phyloP scores from a whole-genome alignment of 1,284 basidiomycete species.

The Porogramme epimiltina region DNA sequence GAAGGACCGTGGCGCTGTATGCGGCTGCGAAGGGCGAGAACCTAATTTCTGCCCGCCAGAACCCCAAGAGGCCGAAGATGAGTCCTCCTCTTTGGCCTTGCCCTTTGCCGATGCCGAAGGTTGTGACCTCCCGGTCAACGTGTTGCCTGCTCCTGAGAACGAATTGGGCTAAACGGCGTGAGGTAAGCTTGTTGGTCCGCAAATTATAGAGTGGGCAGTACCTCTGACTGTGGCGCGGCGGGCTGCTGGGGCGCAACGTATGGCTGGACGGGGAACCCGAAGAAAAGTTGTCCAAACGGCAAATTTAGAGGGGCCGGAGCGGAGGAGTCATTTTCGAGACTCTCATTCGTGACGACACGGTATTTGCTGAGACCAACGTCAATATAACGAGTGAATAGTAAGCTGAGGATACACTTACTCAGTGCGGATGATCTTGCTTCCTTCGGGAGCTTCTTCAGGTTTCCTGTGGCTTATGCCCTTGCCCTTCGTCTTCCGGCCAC shows the following conservation, averaged over 20 bases:
- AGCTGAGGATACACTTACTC: constrained; percentile 60
- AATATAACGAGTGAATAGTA: constrained; percentile 11
- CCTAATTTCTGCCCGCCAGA: constrained; percentile 57
- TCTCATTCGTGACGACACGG: constrained; percentile 84
- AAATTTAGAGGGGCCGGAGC: constrained; percentile 91
- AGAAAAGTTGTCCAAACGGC: constrained; percentile 93
- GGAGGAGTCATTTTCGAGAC: constrained; percentile 73
- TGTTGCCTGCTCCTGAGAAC: constrained; percentile 93
- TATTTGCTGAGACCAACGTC: constrained; percentile 60
- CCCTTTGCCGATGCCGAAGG: constrained; percentile 40
- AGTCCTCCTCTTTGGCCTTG: constrained; percentile 52
- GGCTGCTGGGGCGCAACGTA: constrained; percentile 56
- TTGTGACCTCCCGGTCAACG: constrained; percentile 57
- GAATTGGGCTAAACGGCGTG: constrained; percentile 41
- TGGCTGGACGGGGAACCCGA: constrained; percentile 81
- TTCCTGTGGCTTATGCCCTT: constrained; percentile 85
- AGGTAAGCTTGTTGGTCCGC: neutral
- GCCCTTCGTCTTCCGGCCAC: constrained; percentile 88
- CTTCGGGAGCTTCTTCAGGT: constrained; percentile 76
- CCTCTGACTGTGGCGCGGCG: constrained; percentile 16
- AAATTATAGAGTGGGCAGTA: constrained; percentile 5
- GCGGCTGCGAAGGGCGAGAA: constrained; percentile 35
- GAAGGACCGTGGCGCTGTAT: constrained; percentile 36
- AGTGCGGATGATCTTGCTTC: constrained; percentile 86
- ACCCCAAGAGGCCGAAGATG: constrained; percentile 48